Conservation (phyloP, 1,284 basidiomycete species). For the Cutaneotrichosporon cutaneum region DNA sequence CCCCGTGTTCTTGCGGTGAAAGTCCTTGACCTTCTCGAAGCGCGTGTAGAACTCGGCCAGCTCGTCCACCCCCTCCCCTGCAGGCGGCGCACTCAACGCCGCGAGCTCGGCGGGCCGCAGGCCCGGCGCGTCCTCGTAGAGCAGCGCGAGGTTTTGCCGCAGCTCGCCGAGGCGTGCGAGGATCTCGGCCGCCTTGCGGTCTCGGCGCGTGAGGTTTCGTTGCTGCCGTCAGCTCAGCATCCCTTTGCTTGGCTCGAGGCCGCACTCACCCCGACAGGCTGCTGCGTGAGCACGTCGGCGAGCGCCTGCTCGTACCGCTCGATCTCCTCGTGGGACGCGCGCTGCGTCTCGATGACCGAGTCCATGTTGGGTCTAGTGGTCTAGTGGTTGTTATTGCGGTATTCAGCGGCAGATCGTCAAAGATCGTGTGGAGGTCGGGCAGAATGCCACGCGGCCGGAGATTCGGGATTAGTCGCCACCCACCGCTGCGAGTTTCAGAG, state of each 20-base stretch:
- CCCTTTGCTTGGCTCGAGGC: no score
- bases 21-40: constrained; percentile 90
- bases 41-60: constrained; percentile 91
- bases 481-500: constrained; percentile 13
- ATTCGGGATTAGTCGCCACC: constrained; percentile 23
- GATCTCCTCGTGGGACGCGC: constrained; percentile 91
- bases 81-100: constrained; percentile 54
- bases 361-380: constrained; percentile 65
- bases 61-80: constrained; percentile 61
- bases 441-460: constrained; percentile 17
- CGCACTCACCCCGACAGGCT: constrained; percentile 48
- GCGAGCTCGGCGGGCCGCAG: constrained; percentile 53
- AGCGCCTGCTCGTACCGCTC: constrained; percentile 74
- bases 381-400: constrained; percentile 3
- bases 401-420: neutral
- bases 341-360: constrained; percentile 85
- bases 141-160: constrained; percentile 62
- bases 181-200: constrained; percentile 83
- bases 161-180: constrained; percentile 77
- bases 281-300: constrained; percentile 56
- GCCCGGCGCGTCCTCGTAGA: constrained; percentile 70
- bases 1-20: constrained; percentile 93
- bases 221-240: constrained; percentile 41
- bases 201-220: constrained; percentile 65
- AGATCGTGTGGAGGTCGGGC: neutral